Evolutionary conservation across 768 basidiomycete genomes (phyloP), one percentile per base, ranked within the genome.

Genomic region (Punctularia strigosozonata): DNA sequence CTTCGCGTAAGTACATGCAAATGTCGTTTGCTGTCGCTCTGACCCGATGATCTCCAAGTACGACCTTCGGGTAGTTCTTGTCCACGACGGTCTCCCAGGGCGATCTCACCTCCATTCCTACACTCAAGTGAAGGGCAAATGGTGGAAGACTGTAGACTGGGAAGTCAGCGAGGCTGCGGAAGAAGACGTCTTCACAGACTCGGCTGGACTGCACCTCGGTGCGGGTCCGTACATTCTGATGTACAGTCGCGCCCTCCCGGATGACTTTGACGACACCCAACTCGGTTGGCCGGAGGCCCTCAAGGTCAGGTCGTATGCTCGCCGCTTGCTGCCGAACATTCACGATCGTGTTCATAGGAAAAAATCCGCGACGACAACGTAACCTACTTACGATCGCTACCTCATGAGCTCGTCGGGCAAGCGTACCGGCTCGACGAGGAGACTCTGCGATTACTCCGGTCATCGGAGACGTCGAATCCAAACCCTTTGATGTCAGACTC

Each of bases 121-220:
- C 45, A 74, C 85, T 10, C 71, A 77, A 42, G 71, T 77, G 40
- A 66, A 73, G 31, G 77, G 69, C 4, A 58, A 54, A 3, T 90
- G 86, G 86, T 89, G 83, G 82, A 88, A 83, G 59, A 80, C 76
- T 2, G 65, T 80, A 6, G 87, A 87, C 48, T 71, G 72, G 41
- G 59, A 62, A 8, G 78, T 86, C 3, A 75, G 71, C 1, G 73
- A 82, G 68, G 83, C 83, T 1, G 52, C 79, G 0, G 85, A 87
- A 51, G 77, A 79, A 25, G 61, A 61, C 0, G 82, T 83, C 7
- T 57, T 87, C 13, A 72, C 69, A 3, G 86, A 89, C 43, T 58
- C 75, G 3, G 64, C 73, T 4, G 86, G 87, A 0, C 57, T 87
- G 23, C 83, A 86, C 50, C 67, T 86, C 4, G 69, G 73, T 13